These are phyloP conservation scores for Pyrus hybrid DNA, from an alignment of 331 rosid species.

Conservation along the genomic window DNA sequence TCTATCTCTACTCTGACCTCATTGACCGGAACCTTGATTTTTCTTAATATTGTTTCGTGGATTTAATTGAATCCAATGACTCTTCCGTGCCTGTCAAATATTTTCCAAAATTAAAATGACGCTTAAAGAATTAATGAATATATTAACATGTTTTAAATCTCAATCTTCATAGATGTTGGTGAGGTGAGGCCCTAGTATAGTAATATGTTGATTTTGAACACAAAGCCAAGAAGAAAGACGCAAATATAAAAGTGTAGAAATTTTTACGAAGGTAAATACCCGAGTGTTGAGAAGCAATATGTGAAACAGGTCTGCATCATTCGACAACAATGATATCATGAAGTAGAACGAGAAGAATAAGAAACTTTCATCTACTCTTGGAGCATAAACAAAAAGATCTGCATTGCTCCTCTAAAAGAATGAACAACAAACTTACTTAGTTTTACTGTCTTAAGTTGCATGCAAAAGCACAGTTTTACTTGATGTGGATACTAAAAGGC, in stretches of 20 bases:
- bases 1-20: background rate
- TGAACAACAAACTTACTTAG: background rate
- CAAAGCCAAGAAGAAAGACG: background rate
- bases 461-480: background rate
- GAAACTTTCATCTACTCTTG: background rate
- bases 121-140: background rate
- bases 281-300: background rate
- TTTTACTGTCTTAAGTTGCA: background rate
- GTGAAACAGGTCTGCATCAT: background rate
- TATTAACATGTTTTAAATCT: background rate
- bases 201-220: background rate
- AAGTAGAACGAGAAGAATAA: background rate
- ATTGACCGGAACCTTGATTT: background rate
- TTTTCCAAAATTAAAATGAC: background rate
- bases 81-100: background rate
- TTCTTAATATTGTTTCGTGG: background rate
- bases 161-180: background rate
- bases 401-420: background rate
- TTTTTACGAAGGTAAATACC: background rate
- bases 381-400: background rate
- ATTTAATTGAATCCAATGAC: background rate
- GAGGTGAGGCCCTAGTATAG: background rate
- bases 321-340: too few species aligned
- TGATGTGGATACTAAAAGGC: constrained; percentile 14
- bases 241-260: background rate